Evolutionary conservation across 75 land plant species (phyloP).

Genomic region (Pinus taeda): DNA sequence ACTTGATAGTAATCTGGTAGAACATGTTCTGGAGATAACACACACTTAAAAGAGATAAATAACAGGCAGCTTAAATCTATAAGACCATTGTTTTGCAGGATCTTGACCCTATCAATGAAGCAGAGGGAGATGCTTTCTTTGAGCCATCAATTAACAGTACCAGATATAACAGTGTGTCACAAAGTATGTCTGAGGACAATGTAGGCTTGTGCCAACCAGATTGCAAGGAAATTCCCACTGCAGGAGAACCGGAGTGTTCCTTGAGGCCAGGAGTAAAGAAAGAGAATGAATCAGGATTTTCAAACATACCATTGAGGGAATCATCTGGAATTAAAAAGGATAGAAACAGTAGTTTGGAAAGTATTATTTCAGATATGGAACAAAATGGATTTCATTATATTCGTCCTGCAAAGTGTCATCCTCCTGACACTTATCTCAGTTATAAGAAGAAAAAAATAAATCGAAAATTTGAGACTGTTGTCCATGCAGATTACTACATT

Average conservation of each 20-base stretch:
- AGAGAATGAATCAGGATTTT: neutral
- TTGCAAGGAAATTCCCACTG: neutral
- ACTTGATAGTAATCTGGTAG: neutral
- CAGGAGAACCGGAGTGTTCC: neutral
- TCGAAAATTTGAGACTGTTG: slow-evolving; percentile 28
- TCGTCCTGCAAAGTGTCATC: slow-evolving; percentile 35
- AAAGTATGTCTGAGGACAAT: neutral
- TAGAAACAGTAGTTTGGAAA: slow-evolving; percentile 24
- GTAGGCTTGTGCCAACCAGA: neutral
- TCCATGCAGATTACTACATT: slow-evolving; percentile 85
- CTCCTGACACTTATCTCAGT: slow-evolving; percentile 40
- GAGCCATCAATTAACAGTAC: neutral
- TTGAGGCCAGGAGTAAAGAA: neutral
- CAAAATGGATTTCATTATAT: slow-evolving; percentile 58
- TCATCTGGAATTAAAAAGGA: neutral
- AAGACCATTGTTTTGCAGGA: neutral
- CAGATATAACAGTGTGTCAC: neutral
- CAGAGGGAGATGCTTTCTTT: neutral
- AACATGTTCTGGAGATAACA: neutral
- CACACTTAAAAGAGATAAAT: neutral
- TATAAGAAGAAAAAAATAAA: slow-evolving; percentile 34
- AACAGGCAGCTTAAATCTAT: neutral
- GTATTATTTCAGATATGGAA: slow-evolving; percentile 64
- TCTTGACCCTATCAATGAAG: neutral
- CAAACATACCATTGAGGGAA: neutral